Conservation (phyloP, 2,329 filamentous ascomycete genomes). For the Alternaria rosae region DNA sequence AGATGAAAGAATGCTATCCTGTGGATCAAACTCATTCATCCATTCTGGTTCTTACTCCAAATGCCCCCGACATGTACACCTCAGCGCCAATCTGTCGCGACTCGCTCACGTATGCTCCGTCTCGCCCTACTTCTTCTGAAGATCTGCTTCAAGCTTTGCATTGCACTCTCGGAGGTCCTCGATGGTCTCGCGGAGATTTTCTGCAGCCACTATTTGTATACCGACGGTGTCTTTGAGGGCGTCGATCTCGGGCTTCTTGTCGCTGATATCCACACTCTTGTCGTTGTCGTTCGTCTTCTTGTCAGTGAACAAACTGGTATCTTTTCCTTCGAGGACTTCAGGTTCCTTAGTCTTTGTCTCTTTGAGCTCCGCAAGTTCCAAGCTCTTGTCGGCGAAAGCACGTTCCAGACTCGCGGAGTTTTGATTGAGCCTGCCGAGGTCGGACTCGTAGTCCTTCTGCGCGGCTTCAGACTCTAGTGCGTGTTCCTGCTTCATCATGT, state of each 20-base stretch:
- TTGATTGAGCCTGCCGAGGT: not conserved
- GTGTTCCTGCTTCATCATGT: not conserved
- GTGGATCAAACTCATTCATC: no score
- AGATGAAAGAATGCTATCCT: no score
- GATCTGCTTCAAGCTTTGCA: not conserved
- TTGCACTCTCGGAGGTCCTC: not conserved
- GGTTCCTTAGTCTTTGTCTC: not conserved
- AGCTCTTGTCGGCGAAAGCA: no score
- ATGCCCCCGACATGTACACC: no score
- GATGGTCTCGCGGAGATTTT: not conserved
- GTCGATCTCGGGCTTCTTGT: not conserved
- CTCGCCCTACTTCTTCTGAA: not conserved
- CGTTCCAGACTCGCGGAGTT: not conserved
- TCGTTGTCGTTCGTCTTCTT: no score
- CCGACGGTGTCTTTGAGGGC: not conserved
- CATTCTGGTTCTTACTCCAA: no score
- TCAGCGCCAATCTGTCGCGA: not conserved
- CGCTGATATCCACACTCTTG: no score
- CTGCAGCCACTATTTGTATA: not conserved
- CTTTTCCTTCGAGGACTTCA: not conserved
- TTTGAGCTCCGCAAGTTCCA: not conserved
- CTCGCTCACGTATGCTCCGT: no score
- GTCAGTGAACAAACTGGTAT: not conserved
- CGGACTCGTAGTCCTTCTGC: not conserved
- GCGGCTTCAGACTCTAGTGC: not conserved